Percentiles rank a stretch among this genome's conserved stretches.
phyloP scores from a whole-genome alignment of 805 yeast species.

The Kuraishia cidri region DNA sequence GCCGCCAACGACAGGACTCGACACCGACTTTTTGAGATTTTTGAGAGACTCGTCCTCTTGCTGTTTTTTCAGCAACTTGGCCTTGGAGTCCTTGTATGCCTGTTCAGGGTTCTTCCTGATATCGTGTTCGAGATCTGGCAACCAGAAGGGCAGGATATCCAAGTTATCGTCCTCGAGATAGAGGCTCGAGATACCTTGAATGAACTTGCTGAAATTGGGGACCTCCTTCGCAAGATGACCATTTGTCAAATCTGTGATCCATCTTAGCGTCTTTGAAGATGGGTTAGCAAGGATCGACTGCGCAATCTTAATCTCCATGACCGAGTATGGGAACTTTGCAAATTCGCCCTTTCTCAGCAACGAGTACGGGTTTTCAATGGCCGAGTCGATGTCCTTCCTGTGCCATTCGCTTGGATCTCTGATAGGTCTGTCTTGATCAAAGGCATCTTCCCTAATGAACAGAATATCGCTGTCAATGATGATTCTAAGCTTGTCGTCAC shows the following conservation, averaged over 20 bases:
- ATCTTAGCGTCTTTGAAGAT: conserved; percentile 36
- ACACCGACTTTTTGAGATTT: conserved; percentile 26
- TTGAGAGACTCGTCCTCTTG: conserved; percentile 26
- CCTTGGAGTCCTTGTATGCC: conserved; percentile 60
- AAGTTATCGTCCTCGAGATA: conserved; percentile 86
- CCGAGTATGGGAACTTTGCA: conserved; percentile 75
- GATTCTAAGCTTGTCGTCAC: conserved; percentile 87
- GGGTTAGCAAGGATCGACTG: conserved; percentile 39
- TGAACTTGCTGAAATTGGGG: conserved; percentile 86
- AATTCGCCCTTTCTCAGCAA: conserved; percentile 81
- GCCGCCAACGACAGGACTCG: conserved; percentile 1
- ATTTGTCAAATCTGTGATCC: conserved; percentile 84
- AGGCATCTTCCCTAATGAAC: conserved; percentile 85
- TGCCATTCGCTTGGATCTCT: conserved; percentile 91
- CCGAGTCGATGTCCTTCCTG: conserved; percentile 80
- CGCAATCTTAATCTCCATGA: conserved; percentile 70
- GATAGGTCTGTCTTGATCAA: conserved; percentile 78
- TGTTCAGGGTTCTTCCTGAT: conserved; percentile 72
- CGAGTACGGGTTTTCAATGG: conserved; percentile 58
- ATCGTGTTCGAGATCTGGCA: conserved; percentile 79
- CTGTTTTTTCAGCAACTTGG: conserved; percentile 38
- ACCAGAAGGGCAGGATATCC: conserved; percentile 91
- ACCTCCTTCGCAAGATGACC: conserved; percentile 87
- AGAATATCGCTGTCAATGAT: conserved; percentile 83
- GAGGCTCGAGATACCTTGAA: conserved; percentile 86